phyloP scores from a whole-genome alignment of 2,329 filamentous ascomycete species.

The Fusarium ramigenum region DNA sequence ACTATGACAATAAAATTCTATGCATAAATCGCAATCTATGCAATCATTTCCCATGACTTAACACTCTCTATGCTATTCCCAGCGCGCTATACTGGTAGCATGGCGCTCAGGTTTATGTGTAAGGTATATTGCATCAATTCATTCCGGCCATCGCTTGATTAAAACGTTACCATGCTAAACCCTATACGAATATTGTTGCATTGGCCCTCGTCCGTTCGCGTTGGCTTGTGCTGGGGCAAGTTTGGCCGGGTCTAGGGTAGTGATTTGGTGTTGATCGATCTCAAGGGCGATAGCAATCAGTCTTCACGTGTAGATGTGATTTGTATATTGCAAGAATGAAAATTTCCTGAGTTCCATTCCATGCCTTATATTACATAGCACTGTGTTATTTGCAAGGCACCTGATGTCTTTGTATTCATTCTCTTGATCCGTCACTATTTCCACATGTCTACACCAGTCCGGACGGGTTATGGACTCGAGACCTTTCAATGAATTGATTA shows the following conservation, averaged over 20 bases:
- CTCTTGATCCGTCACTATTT: not conserved
- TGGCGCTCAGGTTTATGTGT: not conserved
- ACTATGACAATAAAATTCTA: not conserved
- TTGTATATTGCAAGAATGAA: not conserved
- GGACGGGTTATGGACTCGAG: not conserved
- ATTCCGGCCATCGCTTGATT: not conserved
- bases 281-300: no score
- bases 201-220: not conserved
- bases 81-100: not conserved
- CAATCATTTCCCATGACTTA: not conserved
- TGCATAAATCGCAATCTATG: conserved; percentile 6
- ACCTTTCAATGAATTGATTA: no score
- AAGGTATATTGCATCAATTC: not conserved
- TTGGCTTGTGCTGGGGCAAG: not conserved
- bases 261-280: fast-evolving
- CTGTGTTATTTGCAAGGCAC: not conserved
- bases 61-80: not conserved
- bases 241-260: not conserved
- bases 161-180: not conserved
- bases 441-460: no score
- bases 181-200: not conserved
- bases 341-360: not conserved
- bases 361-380: no score
- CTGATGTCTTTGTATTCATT: not conserved
- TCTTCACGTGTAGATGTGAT: not conserved